Evolutionary conservation across 306 rosid genomes (phyloP).

Genomic region (Citrullus colocynthis): DNA sequence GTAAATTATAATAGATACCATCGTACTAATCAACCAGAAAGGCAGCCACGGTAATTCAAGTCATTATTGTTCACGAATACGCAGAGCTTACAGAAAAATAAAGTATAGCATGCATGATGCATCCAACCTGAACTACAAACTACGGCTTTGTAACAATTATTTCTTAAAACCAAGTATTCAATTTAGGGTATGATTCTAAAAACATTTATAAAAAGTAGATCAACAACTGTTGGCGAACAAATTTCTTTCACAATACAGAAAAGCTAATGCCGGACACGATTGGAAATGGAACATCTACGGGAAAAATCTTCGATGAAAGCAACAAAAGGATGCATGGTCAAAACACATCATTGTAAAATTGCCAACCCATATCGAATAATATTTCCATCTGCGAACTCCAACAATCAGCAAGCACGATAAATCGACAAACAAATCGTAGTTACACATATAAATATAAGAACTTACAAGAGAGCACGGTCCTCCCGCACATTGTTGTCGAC

Average conservation of each 20-base stretch:
- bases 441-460: neutral
- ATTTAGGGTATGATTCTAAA: neutral
- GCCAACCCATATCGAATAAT: neutral
- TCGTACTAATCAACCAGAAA: neutral
- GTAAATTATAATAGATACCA: neutral
- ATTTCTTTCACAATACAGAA: neutral
- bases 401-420: neutral
- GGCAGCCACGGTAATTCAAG: neutral
- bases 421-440: neutral
- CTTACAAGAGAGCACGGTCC: slow-evolving; percentile 92
- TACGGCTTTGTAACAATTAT: neutral
- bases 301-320: neutral
- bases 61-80: neutral
- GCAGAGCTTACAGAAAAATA: neutral
- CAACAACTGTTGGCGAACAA: neutral
- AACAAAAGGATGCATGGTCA: neutral
- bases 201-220: neutral
- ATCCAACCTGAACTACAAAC: neutral
- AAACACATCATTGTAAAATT: neutral
- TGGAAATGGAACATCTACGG: neutral
- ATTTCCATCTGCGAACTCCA: neutral
- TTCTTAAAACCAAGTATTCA: neutral
- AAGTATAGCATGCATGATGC: neutral
- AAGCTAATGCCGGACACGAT: neutral
- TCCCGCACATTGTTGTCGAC: slow-evolving; percentile 94